Evolutionary conservation across 140 eudicot species (phyloP).

Genomic region (Erigeron philadelphicus): DNA sequence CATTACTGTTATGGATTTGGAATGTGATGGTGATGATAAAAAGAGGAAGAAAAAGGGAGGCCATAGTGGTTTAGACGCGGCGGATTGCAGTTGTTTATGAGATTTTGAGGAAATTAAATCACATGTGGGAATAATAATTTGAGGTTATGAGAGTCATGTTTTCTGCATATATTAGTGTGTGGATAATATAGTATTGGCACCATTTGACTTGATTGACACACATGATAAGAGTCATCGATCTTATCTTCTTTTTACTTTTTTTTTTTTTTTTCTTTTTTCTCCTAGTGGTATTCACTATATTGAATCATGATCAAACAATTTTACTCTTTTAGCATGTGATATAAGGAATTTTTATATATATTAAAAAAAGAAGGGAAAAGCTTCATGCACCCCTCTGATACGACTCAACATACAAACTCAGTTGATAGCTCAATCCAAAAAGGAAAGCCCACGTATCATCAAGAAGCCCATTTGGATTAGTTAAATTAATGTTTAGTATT

Average conservation of each 20-base stretch:
- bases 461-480: no score
- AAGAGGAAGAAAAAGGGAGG: slow-evolving; percentile 9
- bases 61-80: slow-evolving; percentile 31
- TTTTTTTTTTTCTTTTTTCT: no score
- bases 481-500: no score
- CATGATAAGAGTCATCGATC: slow-evolving; percentile 15
- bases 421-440: no score
- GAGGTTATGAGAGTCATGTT: slow-evolving; percentile 9
- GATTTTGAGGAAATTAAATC: background rate
- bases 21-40: slow-evolving; percentile 14
- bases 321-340: no score
- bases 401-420: no score
- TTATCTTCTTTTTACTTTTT: slow-evolving; percentile 7
- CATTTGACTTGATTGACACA: background rate
- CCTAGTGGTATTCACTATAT: no score
- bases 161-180: slow-evolving; percentile 11
- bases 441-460: no score
- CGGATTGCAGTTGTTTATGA: background rate
- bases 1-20: slow-evolving; percentile 34
- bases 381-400: no score
- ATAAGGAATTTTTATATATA: no score
- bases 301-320: no score
- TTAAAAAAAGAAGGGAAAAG: no score
- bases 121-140: background rate
- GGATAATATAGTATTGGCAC: background rate